These are phyloP conservation scores for Cornus kousa DNA, from an alignment of 148 eudicot species.

Conservation along the genomic window DNA sequence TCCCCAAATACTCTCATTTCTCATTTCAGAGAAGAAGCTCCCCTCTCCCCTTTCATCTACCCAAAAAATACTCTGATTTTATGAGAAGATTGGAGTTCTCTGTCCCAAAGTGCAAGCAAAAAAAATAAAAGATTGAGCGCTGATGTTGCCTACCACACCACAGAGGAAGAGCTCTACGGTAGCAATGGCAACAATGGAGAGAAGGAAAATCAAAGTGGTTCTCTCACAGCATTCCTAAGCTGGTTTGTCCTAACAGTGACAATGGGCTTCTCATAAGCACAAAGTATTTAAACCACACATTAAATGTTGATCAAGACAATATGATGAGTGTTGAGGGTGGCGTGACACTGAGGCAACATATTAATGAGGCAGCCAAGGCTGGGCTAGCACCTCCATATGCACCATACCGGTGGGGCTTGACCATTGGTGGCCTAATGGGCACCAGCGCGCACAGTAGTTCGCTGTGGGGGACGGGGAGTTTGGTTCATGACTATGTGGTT, in stretches of 20 bases:
- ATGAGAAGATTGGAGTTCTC: too few species aligned
- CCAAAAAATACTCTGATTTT: too few species aligned
- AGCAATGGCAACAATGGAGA: too few species aligned
- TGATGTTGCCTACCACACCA: conserved; percentile 39
- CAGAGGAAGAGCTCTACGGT: too few species aligned
- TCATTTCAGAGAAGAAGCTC: too few species aligned
- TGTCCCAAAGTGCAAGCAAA: too few species aligned
- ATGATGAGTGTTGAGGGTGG: too few species aligned
- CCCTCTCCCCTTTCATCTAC: too few species aligned
- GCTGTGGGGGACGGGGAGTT: conserved; percentile 63
- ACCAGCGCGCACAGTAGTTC: conserved; percentile 89
- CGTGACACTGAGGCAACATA: conserved; percentile 50
- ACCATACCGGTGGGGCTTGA: conserved; percentile 83
- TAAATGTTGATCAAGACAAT: conserved; percentile 21
- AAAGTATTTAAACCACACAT: conserved; percentile 36
- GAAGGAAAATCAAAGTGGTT: too few species aligned
- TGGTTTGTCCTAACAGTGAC: conserved; percentile 57
- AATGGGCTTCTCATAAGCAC: conserved; percentile 73
- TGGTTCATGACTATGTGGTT: conserved; percentile 64
- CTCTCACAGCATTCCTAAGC: conserved; percentile 63
- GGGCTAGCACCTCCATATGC: conserved; percentile 60
- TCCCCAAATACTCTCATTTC: too few species aligned
- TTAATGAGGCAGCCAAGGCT: conserved; percentile 49
- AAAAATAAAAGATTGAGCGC: conserved; percentile 12
- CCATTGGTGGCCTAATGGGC: conserved; percentile 65